phyloP scores from a whole-genome alignment of 2,329 filamentous ascomycete species.

The Fusarium armeniacum region DNA sequence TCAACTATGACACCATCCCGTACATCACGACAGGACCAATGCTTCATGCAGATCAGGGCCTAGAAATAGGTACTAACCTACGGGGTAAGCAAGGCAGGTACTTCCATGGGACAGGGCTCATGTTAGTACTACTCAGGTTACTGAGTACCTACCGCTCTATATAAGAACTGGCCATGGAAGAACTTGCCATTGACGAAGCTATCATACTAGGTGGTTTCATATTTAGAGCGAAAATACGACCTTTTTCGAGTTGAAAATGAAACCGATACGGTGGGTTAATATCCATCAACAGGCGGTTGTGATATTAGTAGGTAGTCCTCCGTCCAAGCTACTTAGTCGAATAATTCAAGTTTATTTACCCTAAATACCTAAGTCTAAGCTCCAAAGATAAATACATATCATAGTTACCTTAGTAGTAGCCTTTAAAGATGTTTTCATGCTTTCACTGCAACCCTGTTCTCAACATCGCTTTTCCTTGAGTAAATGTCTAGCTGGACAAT shows the following conservation, averaged over 20 bases:
- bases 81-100: neutral
- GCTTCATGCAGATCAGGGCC: neutral
- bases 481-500: neutral
- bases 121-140: too few species aligned
- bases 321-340: neutral
- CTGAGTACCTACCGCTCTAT: too few species aligned
- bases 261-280: neutral
- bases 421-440: neutral
- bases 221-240: too few species aligned
- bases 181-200: too few species aligned
- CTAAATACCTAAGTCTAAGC: neutral
- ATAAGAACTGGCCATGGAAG: neutral
- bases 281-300: neutral
- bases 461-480: neutral
- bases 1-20: conserved; percentile 1
- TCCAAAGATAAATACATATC: neutral
- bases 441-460: neutral
- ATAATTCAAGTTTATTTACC: neutral
- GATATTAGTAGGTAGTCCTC: too few species aligned
- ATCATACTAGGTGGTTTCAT: neutral
- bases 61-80: neutral
- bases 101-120: neutral
- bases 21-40: neutral
- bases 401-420: too few species aligned
- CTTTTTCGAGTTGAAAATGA: neutral